These are phyloP conservation scores for Lentinula sp. DNA, from an alignment of 768 basidiomycete genomes.

Conservation along the genomic window DNA sequence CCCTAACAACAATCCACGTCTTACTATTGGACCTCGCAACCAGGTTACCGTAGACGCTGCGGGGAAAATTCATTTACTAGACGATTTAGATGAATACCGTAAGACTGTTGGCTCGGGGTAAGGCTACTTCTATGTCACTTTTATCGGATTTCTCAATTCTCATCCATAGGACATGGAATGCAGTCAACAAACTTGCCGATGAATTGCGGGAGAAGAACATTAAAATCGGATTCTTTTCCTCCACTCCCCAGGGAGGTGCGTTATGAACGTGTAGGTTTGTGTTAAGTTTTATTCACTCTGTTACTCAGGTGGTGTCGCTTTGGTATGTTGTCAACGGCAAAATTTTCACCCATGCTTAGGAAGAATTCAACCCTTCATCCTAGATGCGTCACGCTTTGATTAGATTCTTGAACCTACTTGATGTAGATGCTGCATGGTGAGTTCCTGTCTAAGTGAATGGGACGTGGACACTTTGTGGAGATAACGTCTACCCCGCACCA, in stretches of 20 bases:
- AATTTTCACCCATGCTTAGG: background rate
- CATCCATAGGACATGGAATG: constrained; percentile 60
- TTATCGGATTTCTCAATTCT: constrained; percentile 7
- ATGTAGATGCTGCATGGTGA: constrained; percentile 81
- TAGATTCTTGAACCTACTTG: constrained; percentile 72
- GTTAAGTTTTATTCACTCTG: constrained; percentile 14
- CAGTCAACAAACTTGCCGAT: constrained; percentile 74
- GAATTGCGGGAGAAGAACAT: constrained; percentile 83
- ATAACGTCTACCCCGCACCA: background rate
- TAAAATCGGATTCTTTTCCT: constrained; percentile 92
- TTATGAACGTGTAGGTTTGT: constrained; percentile 6
- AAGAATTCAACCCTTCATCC: constrained; percentile 8
- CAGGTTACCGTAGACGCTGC: constrained; percentile 85
- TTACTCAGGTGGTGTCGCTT: constrained; percentile 79
- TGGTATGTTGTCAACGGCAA: constrained; percentile 37
- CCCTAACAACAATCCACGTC: constrained; percentile 77
- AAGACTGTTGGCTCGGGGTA: constrained; percentile 62
- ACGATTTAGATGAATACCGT: constrained; percentile 74
- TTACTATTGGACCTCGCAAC: constrained; percentile 77
- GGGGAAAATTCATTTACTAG: constrained; percentile 81
- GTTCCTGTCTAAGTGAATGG: constrained; percentile 17
- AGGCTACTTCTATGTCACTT: constrained; percentile 5
- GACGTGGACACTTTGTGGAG: background rate
- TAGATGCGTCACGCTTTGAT: constrained; percentile 94
- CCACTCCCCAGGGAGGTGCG: constrained; percentile 89